Evolutionary conservation across 352 stramenopile species (phyloP).

Genomic region (Phytopythium sindhum): DNA sequence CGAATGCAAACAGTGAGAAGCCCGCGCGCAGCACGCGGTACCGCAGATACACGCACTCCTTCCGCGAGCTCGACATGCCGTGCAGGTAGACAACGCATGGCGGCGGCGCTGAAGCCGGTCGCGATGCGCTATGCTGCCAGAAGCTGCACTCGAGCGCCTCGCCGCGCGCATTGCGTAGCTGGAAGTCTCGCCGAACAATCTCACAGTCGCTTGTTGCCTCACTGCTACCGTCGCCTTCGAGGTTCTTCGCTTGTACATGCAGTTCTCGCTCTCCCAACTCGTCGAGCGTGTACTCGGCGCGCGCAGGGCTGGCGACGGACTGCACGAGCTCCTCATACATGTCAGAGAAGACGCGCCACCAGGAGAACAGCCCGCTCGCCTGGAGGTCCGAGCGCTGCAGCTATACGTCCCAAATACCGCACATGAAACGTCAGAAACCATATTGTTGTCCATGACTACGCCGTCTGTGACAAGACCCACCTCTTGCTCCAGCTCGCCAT

Average conservation of each 20-base stretch:
- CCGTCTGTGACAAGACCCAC: too few relatives aligned
- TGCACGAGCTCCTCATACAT: slow-evolving; percentile 77
- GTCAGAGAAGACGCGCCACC: slow-evolving; percentile 69
- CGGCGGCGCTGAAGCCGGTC: not conserved
- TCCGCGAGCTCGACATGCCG: slow-evolving; percentile 72
- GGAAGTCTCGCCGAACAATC: slow-evolving; percentile 55
- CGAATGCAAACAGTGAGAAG: slow-evolving; percentile 73
- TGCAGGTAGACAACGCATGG: slow-evolving; percentile 79
- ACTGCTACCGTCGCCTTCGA: slow-evolving; percentile 12
- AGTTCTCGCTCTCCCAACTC: slow-evolving; percentile 37
- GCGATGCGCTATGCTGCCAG: slow-evolving; percentile 33
- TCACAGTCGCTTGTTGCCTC: slow-evolving; percentile 8
- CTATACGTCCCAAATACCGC: slow-evolving; percentile 12
- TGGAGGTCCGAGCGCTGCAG: slow-evolving; percentile 58
- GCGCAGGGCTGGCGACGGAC: slow-evolving; percentile 59
- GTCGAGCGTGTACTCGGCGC: slow-evolving; percentile 47
- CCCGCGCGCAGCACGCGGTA: slow-evolving; percentile 43
- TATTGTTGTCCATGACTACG: too few relatives aligned
- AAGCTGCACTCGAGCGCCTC: slow-evolving; percentile 72
- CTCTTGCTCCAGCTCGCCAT: slow-evolving; percentile 75
- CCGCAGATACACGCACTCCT: slow-evolving; percentile 72
- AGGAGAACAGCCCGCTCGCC: slow-evolving; percentile 44
- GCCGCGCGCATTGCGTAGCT: slow-evolving; percentile 42
- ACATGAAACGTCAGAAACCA: not conserved
- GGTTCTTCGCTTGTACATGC: not conserved